Percentiles rank a stretch among this genome's conserved stretches.
Evolutionary conservation across 805 yeast genomes (phyloP).

Genomic region (Kluyveromyces dobzhanskii): DNA sequence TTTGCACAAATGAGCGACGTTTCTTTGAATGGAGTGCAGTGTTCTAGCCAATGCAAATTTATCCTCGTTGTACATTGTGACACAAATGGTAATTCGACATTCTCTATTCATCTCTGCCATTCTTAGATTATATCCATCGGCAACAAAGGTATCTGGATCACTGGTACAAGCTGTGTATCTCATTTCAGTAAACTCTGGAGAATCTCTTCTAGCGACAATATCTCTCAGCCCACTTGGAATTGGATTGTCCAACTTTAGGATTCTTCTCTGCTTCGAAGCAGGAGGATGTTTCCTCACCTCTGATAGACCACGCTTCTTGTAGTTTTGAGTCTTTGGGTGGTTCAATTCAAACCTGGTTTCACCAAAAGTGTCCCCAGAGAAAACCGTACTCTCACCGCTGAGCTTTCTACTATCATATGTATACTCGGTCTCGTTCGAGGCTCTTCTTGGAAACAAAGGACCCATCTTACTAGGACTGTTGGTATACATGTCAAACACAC

Average conservation of each 20-base stretch:
- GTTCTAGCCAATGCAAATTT: slow-evolving; percentile 86
- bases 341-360: slow-evolving; percentile 31
- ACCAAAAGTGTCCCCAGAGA: slow-evolving; percentile 27
- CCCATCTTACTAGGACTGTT: slow-evolving; percentile 14
- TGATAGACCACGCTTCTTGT: slow-evolving; percentile 50
- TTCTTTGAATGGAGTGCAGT: slow-evolving; percentile 87
- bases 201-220: slow-evolving; percentile 78
- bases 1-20: slow-evolving; percentile 78
- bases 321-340: slow-evolving; percentile 28
- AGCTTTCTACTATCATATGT: slow-evolving; percentile 52
- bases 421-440: slow-evolving; percentile 41
- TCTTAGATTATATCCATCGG: slow-evolving; percentile 76
- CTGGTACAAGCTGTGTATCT: slow-evolving; percentile 95
- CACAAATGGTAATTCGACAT: slow-evolving; percentile 83
- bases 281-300: slow-evolving; percentile 60
- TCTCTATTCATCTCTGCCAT: slow-evolving; percentile 83
- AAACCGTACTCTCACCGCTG: slow-evolving; percentile 25
- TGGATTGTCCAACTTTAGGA: slow-evolving; percentile 83
- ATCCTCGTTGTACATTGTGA: slow-evolving; percentile 97
- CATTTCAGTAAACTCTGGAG: slow-evolving; percentile 93
- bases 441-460: background rate
- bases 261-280: slow-evolving; percentile 61
- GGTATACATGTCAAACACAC: slow-evolving; percentile 7
- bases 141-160: slow-evolving; percentile 77
- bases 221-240: slow-evolving; percentile 82